Evolutionary conservation across 2,329 filamentous ascomycete species (phyloP).

Genomic region (Alternaria triticina): DNA sequence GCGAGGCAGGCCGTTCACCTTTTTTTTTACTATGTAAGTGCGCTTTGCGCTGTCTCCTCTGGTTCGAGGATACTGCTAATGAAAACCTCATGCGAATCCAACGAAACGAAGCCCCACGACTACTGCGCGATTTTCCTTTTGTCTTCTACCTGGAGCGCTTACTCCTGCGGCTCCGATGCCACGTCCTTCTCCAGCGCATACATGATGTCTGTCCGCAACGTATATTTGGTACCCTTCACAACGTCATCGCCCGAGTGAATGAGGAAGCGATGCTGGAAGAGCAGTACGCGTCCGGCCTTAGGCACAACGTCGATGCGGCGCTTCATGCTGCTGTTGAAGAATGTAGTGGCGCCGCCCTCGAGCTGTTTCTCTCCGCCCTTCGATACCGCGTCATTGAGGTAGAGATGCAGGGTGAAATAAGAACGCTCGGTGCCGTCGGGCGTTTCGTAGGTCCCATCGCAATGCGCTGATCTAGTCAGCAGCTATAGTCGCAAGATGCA

Average conservation of each 20-base stretch:
- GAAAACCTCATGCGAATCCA: background rate
- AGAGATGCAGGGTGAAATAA: slow-evolving; percentile 63
- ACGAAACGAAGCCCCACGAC: background rate
- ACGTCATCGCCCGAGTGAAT: slow-evolving; percentile 64
- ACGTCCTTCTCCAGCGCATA: slow-evolving; percentile 47
- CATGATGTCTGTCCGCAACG: slow-evolving; percentile 64
- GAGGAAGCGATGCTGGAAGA: slow-evolving; percentile 63
- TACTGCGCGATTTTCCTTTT: background rate
- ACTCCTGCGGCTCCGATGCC: background rate
- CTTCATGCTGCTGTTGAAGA: slow-evolving; percentile 48
- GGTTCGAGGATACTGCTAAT: slow-evolving; percentile 53
- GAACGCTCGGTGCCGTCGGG: slow-evolving; percentile 59
- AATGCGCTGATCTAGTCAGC: slow-evolving; percentile 61
- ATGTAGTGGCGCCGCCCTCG: slow-evolving; percentile 63
- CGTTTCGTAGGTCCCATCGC: slow-evolving; percentile 69
- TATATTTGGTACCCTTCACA: slow-evolving; percentile 60
- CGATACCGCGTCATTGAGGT: slow-evolving; percentile 56
- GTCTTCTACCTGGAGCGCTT: background rate
- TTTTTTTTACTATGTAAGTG: slow-evolving; percentile 60
- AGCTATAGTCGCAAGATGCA: background rate
- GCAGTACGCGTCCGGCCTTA: slow-evolving; percentile 58
- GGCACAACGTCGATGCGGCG: slow-evolving; percentile 55
- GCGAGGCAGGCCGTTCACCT: slow-evolving; percentile 75
- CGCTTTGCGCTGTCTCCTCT: background rate
- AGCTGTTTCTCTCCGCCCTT: slow-evolving; percentile 45